Evolutionary conservation across 2,329 filamentous ascomycete genomes (phyloP).

Genomic region (Trichoderma polysporum): DNA sequence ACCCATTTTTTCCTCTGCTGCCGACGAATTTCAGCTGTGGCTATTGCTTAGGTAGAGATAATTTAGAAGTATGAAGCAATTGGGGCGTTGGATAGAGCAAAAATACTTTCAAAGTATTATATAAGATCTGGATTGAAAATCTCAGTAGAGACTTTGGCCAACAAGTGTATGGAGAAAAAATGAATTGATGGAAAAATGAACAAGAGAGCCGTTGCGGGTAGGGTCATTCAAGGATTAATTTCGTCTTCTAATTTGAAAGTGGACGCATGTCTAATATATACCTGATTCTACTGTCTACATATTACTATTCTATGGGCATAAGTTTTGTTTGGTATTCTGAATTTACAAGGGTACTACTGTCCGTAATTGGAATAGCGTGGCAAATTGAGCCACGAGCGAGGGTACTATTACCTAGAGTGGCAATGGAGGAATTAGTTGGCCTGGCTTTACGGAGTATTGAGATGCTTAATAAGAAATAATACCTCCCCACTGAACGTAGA

Average conservation of each 20-base stretch:
- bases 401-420: not conserved
- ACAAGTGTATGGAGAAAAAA: not conserved
- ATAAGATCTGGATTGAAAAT: no score
- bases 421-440: not conserved
- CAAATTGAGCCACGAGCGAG: no score
- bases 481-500: no score
- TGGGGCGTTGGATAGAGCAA: not conserved
- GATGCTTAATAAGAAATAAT: no score
- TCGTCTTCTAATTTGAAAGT: not conserved
- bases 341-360: slow-evolving; percentile 5
- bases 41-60: not conserved
- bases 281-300: not conserved
- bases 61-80: not conserved
- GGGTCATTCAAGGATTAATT: not conserved
- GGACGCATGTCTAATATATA: not conserved
- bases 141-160: no score
- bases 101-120: no score
- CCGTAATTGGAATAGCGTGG: not conserved
- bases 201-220: not conserved
- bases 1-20: not conserved
- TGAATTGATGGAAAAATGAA: not conserved
- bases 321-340: no score
- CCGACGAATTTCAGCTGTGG: not conserved
- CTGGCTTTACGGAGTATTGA: not conserved
- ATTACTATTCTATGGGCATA: no score